Conservation (phyloP, 2,329 filamentous ascomycete species). For the Coleophoma eucalyptorum region DNA sequence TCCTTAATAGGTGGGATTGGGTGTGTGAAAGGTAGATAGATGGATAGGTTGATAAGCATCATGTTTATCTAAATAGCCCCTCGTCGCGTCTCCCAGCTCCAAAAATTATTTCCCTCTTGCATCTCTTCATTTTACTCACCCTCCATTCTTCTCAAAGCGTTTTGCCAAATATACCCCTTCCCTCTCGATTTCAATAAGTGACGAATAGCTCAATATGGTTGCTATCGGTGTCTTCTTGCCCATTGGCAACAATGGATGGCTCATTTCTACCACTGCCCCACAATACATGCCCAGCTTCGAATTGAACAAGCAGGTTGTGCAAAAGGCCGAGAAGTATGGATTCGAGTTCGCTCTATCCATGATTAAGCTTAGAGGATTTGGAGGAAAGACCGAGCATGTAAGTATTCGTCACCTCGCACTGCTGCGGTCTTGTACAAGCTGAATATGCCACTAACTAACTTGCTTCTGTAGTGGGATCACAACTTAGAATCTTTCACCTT, state of each 20-base stretch:
- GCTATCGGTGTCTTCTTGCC: constrained; percentile 1
- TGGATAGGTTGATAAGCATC: neutral
- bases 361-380: constrained; percentile 25
- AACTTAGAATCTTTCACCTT: constrained; percentile 27
- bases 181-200: neutral
- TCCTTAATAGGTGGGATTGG: no score
- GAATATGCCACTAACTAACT: no score
- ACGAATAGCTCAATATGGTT: neutral
- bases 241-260: constrained; percentile 25
- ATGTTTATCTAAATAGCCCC: neutral
- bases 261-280: constrained; percentile 23
- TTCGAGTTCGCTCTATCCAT: constrained; percentile 24
- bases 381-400: constrained; percentile 17
- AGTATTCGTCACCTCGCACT: no score
- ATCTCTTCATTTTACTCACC: neutral
- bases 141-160: neutral
- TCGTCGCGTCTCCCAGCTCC: neutral
- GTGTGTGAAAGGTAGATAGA: no score
- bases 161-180: no score
- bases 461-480: constrained; percentile 21
- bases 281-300: constrained; percentile 25
- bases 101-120: neutral
- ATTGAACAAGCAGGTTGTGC: constrained; percentile 21
- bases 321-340: constrained; percentile 23
- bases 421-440: no score